A percentile compares a stretch with the other conserved stretches of the same genome.
Evolutionary conservation across 1,284 basidiomycete genomes (phyloP).

Genomic region (Irpex sp.): DNA sequence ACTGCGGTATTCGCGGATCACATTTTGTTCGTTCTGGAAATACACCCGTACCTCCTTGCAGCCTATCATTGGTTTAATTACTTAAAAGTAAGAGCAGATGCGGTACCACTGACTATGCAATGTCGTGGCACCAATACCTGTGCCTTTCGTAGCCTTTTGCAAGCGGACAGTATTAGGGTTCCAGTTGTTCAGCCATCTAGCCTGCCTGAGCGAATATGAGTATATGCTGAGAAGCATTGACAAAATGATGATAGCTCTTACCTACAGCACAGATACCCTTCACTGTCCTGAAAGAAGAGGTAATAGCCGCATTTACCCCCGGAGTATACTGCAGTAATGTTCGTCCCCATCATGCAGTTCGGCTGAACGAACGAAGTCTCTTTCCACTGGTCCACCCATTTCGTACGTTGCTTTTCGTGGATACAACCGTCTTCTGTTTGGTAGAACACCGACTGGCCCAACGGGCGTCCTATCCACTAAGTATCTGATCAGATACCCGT

Average conservation of each 20-base stretch:
- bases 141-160: not conserved
- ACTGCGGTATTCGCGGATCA: constrained; percentile 3
- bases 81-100: not conserved
- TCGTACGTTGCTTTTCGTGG: not conserved
- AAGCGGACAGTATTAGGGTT: not conserved
- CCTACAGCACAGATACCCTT: constrained; percentile 3
- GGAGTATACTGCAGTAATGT: constrained; percentile 8
- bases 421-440: constrained; percentile 4
- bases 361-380: constrained; percentile 2
- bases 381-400: not conserved
- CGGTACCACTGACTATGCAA: not conserved
- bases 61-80: not conserved
- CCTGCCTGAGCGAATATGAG: too few relatives aligned
- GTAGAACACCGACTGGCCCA: constrained; percentile 4
- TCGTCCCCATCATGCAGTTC: constrained; percentile 3
- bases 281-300: constrained; percentile 8
- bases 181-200: not conserved
- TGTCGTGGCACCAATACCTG: constrained; percentile 7
- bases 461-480: constrained; percentile 2
- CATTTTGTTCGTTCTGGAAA: constrained; percentile 6
- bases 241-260: not conserved
- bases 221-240: not conserved
- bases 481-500: not conserved
- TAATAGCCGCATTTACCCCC: not conserved
- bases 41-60: constrained; percentile 7